Percentiles rank a stretch among this genome's conserved stretches.
phyloP scores from a whole-genome alignment of 2,329 filamentous ascomycete species.

The Aspergillus quadricinctus region DNA sequence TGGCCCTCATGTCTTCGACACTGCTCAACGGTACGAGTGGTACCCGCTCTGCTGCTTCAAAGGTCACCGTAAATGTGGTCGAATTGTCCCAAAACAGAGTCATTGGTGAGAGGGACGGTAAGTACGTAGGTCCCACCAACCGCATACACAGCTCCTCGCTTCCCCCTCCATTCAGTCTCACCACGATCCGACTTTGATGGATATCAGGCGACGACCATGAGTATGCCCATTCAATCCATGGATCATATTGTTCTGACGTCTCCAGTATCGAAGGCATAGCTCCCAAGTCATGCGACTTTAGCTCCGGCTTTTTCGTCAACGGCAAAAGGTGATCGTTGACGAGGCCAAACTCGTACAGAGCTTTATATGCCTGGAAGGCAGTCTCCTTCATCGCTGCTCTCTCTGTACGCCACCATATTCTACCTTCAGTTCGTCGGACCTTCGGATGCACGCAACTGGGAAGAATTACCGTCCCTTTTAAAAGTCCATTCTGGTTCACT shows the following conservation, averaged over 20 bases:
- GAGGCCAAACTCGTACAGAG: conserved; percentile 65
- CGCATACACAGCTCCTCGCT: conserved; percentile 16
- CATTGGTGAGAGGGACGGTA: conserved; percentile 18
- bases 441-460: conserved; percentile 64
- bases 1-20: conserved; percentile 31
- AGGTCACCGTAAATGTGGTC: conserved; percentile 15
- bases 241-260: conserved; percentile 27
- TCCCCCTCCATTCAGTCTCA: conserved; percentile 12
- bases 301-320: conserved; percentile 29
- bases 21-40: conserved; percentile 9
- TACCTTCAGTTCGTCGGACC: conserved; percentile 53
- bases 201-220: conserved; percentile 21
- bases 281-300: conserved; percentile 8
- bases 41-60: conserved; percentile 10
- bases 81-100: conserved; percentile 28
- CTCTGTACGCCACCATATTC: conserved; percentile 63
- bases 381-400: conserved; percentile 73
- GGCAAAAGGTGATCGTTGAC: conserved; percentile 78
- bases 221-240: conserved; percentile 25
- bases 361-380: conserved; percentile 72
- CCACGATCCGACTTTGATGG: conserved; percentile 19
- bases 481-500: conserved; percentile 11
- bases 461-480: conserved; percentile 60
- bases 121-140: conserved; percentile 15
- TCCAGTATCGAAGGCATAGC: conserved; percentile 20